Evolutionary conservation across 345 rosid species (phyloP).

Genomic region (Chamaenerion angustifolium): DNA sequence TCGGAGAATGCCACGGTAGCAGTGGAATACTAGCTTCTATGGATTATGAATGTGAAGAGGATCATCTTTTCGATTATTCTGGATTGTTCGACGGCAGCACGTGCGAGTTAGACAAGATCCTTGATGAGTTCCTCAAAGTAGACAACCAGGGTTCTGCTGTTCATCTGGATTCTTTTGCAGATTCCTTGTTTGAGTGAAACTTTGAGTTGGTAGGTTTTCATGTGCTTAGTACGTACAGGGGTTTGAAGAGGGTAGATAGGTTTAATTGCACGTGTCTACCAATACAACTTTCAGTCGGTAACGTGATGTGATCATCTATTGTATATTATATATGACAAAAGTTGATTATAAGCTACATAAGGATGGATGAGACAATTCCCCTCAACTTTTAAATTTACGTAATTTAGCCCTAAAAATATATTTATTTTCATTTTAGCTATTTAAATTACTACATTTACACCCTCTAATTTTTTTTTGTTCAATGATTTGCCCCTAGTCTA

Average conservation of each 20-base stretch:
- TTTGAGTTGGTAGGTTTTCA: background rate
- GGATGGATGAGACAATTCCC: too few relatives aligned
- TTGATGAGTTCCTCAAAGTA: conserved; percentile 5
- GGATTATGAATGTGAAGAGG: background rate
- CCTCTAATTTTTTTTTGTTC: too few relatives aligned
- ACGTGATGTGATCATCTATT: too few relatives aligned
- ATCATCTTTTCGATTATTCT: background rate
- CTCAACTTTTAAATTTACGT: too few relatives aligned
- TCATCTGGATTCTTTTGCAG: conserved; percentile 5
- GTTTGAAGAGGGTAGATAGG: background rate
- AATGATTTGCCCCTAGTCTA: too few relatives aligned
- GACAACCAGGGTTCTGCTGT: background rate
- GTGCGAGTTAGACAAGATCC: conserved; percentile 1
- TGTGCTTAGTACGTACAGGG: background rate
- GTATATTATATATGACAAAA: too few relatives aligned
- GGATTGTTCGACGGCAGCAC: background rate
- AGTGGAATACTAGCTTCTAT: too few relatives aligned
- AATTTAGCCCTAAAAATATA: too few relatives aligned
- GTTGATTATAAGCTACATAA: too few relatives aligned
- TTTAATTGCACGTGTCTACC: background rate
- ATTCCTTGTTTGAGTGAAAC: conserved; percentile 7
- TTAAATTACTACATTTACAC: too few relatives aligned
- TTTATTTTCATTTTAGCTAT: too few relatives aligned
- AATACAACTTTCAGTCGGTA: background rate
- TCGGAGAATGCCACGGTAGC: too few relatives aligned